Evolutionary conservation across 2,329 filamentous ascomycete genomes (phyloP), one percentile per base, ranked within the genome.

Genomic region (Zymoseptoria tritici): DNA sequence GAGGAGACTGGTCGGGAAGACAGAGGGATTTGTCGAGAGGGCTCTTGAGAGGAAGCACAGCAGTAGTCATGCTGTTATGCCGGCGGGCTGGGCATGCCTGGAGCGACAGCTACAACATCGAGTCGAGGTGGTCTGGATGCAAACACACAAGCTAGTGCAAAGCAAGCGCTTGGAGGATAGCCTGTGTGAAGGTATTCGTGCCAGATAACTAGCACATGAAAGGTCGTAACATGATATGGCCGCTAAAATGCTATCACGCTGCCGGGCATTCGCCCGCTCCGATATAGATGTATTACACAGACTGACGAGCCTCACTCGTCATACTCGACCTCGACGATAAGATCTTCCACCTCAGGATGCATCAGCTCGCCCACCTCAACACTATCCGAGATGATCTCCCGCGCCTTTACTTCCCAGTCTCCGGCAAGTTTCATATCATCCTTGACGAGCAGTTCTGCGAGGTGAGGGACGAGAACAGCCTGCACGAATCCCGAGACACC

Each of bases 401-500:
- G 58, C 2, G 71, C 71, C 22, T 61, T 53, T 9, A 55, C 56
- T 19, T 59, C 65, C 57, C 62, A 61, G 21, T 61, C 56, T 9
- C 55, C 60, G n/a, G 61, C 61, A 5, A 71, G 58, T 1, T 58
- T 49, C 64, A 72, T 64, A 56, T 75, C 73, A 49, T 75, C 71
- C 61, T 65, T 70, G 20, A 75, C 68, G 3, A 75, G 64, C 16
- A 62, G 57, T 42, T 71, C 58, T 4, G 71, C 72, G n/a, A 75
- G 59, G 60, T 75, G 73, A 1, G 73, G 73, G 31, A 74, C 72
- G 2, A 75, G 61, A 1, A 75, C 72, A 9, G 67, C 65, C 51
- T 74, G 71, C 9, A 74, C 67, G 55, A 70, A 74, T 0, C 72
- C 72, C 13, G 70, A 69, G 2, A 75, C 66, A 20, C 73, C 73